Evolutionary conservation across 2,329 filamentous ascomycete genomes (phyloP), one percentile per base, ranked within the genome.

Genomic region (Grosmannia clavigera): DNA sequence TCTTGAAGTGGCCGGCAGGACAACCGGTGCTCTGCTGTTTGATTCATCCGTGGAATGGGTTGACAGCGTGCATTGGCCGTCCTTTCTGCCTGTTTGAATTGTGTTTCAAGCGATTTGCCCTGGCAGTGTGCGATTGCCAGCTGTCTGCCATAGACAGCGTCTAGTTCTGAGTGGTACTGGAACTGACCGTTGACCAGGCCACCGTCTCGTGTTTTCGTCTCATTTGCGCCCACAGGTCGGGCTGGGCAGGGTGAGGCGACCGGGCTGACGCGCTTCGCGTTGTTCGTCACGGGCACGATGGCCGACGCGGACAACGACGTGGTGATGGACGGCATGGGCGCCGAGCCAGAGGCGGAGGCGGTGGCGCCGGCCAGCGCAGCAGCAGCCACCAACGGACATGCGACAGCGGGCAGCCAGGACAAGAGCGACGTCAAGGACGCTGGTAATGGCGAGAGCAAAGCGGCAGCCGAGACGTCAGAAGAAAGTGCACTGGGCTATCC

Each of bases 401-500:
- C 40, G 40, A 9, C 40, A 43, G 40, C 4, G 19, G 11, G 50
- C 54, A 4, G 51, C 33, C 46, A 60, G 3, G n/a, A 38, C 29
- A 53, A 25, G 19, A 54, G 55, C 55, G n/a, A 55, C 60, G 43
- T 22, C 53, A n/a, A 22, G 12, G 40, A 19, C 9, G 35, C 22
- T 22, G 22, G 22, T 22, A 22, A 22, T 22, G 22, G 22, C 31
- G 31, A 31, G 22, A 11, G 9, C 12, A 56, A 31, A 22, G 48
- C 33, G 22, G 5, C 22, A 33, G 33, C 5, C 12, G 5, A 16
- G 22, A 54, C 9, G 57, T 0, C 22, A 7, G 33, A 73, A 19
- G 69, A 72, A 11, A 67, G 75, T 2, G 71, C 71, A 7, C 58
- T 64, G 12, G 65, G 73, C 60, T 71, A 68, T 22, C 68, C 66